Base-by-base conservation (phyloP, 306 rosid genomes). In the Lablab purpureus region DNA sequence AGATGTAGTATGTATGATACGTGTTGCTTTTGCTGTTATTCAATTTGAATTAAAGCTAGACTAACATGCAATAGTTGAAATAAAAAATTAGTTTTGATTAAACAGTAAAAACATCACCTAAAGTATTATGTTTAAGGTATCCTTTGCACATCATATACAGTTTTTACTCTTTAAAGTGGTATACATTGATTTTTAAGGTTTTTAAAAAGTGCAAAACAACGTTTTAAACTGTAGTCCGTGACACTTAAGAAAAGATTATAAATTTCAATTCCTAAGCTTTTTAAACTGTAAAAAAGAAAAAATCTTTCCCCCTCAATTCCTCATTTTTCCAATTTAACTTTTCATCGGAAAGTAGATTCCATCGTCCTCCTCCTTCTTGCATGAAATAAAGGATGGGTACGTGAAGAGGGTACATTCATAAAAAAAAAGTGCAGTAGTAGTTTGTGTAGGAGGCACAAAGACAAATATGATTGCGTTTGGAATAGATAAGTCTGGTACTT, bases 351-450 rank as follows among this genome's bases (percentile, higher is more conserved):
- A 55, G 62, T 25, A 21, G 62, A 21, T 21, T 55, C 17, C 30
- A 51, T 51, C 27, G 0, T 51, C 11, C 9, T 11, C 27, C 6
- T 10, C 62, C 25, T 59, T 25, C 67, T 2, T 60, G 67, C 40
- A 60, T 60, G 41, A 60, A 60, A 60, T 28, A 28, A 60, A 60
- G 67, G 67, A 28, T 27, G 40, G 67, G 15, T 60, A 60, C 67
- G 40, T 28, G 41, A 60, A 60, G 40, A 21, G 28, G 67, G 34
- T 10, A 14, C 15, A 9, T 27, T 27, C 19, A 27, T 6, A 58
- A 25, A 56, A 40, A 11, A 0, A 58, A 10, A 6, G 4, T 58
- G 36, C 13, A n/a, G 17, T 2, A 27, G 66, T 59, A 28, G 40
- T 27, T 27, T 27, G 66, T n/a, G 41, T 60, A 28, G 18, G 40